A percentile compares a stretch with the other conserved stretches of the same genome.
phyloP scores from a whole-genome alignment of 2,329 filamentous ascomycete genomes.

The Nothomitra cinnamomea region DNA sequence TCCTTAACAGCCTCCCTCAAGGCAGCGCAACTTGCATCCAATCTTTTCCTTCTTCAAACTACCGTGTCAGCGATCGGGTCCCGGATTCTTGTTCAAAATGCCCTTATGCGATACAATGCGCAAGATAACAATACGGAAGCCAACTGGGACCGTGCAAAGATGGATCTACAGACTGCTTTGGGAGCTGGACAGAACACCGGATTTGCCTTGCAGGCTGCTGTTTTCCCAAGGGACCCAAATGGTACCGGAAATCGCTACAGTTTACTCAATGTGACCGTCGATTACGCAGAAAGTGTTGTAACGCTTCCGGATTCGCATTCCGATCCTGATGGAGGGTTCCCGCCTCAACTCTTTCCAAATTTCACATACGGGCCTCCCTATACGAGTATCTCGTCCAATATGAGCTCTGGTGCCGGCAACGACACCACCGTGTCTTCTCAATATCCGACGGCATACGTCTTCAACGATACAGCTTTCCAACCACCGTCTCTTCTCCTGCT shows the following conservation, averaged over 20 bases:
- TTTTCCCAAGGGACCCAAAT: constrained; percentile 53
- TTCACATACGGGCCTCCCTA: constrained; percentile 38
- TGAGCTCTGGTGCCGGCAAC: constrained; percentile 21
- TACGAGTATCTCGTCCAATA: constrained; percentile 11
- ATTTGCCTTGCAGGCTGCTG: constrained; percentile 49
- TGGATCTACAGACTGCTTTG: constrained; percentile 58
- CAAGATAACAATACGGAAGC: constrained; percentile 33
- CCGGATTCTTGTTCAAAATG: constrained; percentile 34
- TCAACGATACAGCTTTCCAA: constrained; percentile 20
- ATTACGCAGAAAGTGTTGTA: constrained; percentile 29
- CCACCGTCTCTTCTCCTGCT: constrained; percentile 46
- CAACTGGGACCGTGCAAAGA: constrained; percentile 43
- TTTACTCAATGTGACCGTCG: constrained; percentile 47
- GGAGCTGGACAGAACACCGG: constrained; percentile 35
- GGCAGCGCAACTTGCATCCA: constrained; percentile 61
- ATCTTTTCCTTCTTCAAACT: constrained; percentile 63
- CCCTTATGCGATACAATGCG: constrained; percentile 33
- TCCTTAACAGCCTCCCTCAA: constrained; percentile 73
- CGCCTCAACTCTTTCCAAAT: constrained; percentile 58
- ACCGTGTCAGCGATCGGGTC: constrained; percentile 57
- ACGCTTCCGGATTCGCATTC: constrained; percentile 49
- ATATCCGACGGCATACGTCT: constrained; percentile 2
- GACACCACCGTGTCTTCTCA: constrained; percentile 21
- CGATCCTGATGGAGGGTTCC: constrained; percentile 48
- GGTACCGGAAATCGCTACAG: constrained; percentile 32